phyloP scores from a whole-genome alignment of 2,329 filamentous ascomycete genomes.

The Verticillium nubilum region DNA sequence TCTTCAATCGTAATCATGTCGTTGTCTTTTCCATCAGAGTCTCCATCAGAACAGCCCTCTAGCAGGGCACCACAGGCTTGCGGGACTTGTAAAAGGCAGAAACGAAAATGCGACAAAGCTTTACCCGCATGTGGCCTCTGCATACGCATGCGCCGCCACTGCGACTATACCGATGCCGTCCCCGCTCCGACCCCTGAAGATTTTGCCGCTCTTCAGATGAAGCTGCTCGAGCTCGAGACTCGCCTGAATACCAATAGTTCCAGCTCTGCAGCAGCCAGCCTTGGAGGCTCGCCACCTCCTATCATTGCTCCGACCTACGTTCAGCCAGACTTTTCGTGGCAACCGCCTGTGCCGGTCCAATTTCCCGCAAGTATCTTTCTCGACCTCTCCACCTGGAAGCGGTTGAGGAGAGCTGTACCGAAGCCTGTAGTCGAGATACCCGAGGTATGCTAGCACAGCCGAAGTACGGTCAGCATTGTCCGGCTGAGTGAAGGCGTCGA shows the following conservation, averaged over 20 bases:
- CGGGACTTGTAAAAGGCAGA: conserved; percentile 25
- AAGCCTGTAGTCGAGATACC: conserved; percentile 31
- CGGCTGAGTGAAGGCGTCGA: not conserved
- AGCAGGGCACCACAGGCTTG: conserved; percentile 5
- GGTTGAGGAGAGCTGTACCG: conserved; percentile 27
- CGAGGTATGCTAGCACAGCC: conserved; percentile 19
- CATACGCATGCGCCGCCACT: conserved; percentile 30
- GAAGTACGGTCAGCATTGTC: not conserved
- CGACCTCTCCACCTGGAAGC: conserved; percentile 33
- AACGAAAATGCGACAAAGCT: conserved; percentile 46
- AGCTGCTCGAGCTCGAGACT: conserved; percentile 31
- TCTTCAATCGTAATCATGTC: not conserved
- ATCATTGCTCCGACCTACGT: not conserved
- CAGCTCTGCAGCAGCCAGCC: not conserved
- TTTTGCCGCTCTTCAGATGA: conserved; percentile 28
- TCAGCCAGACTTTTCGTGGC: conserved; percentile 1
- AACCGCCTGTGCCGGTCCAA: not conserved
- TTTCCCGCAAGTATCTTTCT: conserved; percentile 40
- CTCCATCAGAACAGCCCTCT: not conserved
- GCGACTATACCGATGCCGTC: conserved; percentile 32
- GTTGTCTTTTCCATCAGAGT: not conserved
- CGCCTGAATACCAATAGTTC: conserved; percentile 18
- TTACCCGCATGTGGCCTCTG: conserved; percentile 43
- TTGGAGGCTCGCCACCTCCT: conserved; percentile 1
- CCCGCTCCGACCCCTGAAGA: conserved; percentile 31